These are phyloP conservation scores for Paraleonurus japonicus DNA, from an alignment of 257 asterid genomes.

Conservation along the genomic window DNA sequence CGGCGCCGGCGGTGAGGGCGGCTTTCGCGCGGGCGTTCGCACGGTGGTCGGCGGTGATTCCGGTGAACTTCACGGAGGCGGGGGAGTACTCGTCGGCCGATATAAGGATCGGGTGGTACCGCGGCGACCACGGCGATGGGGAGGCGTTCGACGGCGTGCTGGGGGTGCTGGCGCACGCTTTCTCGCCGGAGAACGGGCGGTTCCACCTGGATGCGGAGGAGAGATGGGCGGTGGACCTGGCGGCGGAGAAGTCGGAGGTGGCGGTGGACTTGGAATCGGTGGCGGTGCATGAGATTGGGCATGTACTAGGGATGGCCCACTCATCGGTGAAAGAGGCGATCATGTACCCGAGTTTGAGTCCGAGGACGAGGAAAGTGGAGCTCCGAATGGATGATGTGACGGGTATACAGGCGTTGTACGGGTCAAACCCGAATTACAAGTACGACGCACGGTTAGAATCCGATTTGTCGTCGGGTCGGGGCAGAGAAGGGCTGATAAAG, in stretches of 20 bases:
- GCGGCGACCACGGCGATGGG: constrained; percentile 89
- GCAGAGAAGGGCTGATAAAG: constrained; percentile 30
- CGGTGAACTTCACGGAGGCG: constrained; percentile 72
- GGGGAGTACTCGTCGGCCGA: constrained; percentile 51
- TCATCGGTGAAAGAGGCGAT: constrained; percentile 75
- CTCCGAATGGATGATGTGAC: constrained; percentile 80
- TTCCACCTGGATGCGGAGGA: constrained; percentile 82
- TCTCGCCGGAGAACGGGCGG: constrained; percentile 88
- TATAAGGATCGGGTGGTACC: constrained; percentile 72
- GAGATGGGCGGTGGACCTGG: constrained; percentile 78
- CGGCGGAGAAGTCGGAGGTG: constrained; percentile 44
- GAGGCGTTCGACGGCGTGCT: constrained; percentile 76
- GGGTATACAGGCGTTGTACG: constrained; percentile 74
- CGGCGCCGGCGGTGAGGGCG: constrained; percentile 29
- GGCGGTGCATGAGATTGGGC: constrained; percentile 95
- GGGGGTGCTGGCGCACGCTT: constrained; percentile 88
- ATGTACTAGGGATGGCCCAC: constrained; percentile 85
- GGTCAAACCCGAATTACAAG: constrained; percentile 72
- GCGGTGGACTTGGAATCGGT: constrained; percentile 95
- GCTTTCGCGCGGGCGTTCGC: constrained; percentile 52
- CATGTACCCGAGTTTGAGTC: constrained; percentile 84
- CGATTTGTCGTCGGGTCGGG: constrained; percentile 56
- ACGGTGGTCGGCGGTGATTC: constrained; percentile 90
- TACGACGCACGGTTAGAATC: constrained; percentile 51
- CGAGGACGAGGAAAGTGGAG: constrained; percentile 71